Evolutionary conservation across 129 eudicot species (phyloP).

Genomic region (Glebionis coronaria): DNA sequence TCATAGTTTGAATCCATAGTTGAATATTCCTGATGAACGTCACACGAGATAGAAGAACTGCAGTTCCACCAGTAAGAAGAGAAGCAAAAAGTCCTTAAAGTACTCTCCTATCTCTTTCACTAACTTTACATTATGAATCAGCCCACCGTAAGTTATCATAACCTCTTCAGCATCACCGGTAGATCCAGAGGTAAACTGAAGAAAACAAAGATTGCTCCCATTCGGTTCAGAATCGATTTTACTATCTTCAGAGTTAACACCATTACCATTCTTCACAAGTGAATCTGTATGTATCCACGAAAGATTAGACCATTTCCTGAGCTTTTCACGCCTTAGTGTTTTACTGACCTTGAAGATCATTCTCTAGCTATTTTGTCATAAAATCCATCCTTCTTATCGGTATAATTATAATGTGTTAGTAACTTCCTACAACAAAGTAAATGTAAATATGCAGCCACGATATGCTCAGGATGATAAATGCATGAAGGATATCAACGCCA

Average conservation of each 20-base stretch:
- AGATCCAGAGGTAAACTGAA: slow-evolving; percentile 91
- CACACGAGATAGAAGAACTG: slow-evolving; percentile 66
- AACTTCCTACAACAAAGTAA: too few species aligned
- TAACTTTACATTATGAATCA: slow-evolving; percentile 79
- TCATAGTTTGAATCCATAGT: slow-evolving; percentile 69
- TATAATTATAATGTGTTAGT: too few species aligned
- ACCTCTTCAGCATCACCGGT: slow-evolving; percentile 95
- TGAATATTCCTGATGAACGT: slow-evolving; percentile 71
- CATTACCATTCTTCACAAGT: slow-evolving; percentile 47
- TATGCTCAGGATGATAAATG: too few species aligned
- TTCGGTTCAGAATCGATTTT: slow-evolving; percentile 34
- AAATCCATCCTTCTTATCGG: too few species aligned
- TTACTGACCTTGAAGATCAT: too few species aligned
- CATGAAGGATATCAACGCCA: too few species aligned
- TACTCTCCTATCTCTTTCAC: slow-evolving; percentile 69
- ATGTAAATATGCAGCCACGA: too few species aligned
- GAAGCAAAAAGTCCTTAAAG: slow-evolving; percentile 75
- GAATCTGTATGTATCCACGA: slow-evolving; percentile 90
- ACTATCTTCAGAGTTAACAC: slow-evolving; percentile 11
- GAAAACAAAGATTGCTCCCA: slow-evolving; percentile 58
- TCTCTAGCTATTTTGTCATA: too few species aligned
- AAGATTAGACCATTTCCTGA: slow-evolving; percentile 73
- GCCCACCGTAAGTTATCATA: slow-evolving; percentile 77
- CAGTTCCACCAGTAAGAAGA: slow-evolving; percentile 70
- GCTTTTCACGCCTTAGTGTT: slow-evolving; percentile 39